Evolutionary conservation across 1,284 basidiomycete species (phyloP), one percentile per base, ranked within the genome.

Genomic region (Boletus semigastroideus): DNA sequence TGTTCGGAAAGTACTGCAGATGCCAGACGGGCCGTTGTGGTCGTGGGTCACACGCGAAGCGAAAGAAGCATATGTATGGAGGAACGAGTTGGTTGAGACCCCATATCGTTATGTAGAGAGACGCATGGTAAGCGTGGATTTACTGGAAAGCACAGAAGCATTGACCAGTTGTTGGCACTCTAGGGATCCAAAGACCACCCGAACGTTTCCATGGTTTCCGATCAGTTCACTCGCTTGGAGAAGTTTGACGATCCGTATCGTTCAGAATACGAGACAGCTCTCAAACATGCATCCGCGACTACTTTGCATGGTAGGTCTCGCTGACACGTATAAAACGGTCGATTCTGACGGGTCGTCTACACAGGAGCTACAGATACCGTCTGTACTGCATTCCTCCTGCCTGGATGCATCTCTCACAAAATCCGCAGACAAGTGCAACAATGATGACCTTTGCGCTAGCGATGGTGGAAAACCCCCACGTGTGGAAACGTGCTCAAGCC

Each of bases 391-490:
- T 34, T 5, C 5, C 2, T 17, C 13, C 2, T 22, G 22, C 4
- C 31, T 19, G 3, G 12, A 16, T 5, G 16, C 7, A 27, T 48
- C 2, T 10, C 44, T 56, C 9, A 52, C 9, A 3, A 17, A 11
- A 30, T 2, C n/a, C 8, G 41, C 44, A 61, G 56, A 59, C 52
- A 5, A 57, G 28, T 2, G 48, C 51, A 5, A n/a, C 45, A 6
- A 19, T 61, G 14, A n/a, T 49, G n/a, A 51, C 56, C 8, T 72
- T 72, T 42, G 51, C 67, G 5, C 60, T 73, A 8, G 64, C 65
- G 0, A 69, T 74, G 70, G 56, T 65, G 3, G 45, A 66, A n/a
- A 52, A 71, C 30, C 69, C 70, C 0, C 59, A 65, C 0, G 60
- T 64, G 2, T 68, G 65, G 52, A 54, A 54, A 41, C 59, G 56